These are phyloP conservation scores for Kurtzmaniella quercitrusa DNA, from an alignment of 1,139 yeast species.

Conservation along the genomic window DNA sequence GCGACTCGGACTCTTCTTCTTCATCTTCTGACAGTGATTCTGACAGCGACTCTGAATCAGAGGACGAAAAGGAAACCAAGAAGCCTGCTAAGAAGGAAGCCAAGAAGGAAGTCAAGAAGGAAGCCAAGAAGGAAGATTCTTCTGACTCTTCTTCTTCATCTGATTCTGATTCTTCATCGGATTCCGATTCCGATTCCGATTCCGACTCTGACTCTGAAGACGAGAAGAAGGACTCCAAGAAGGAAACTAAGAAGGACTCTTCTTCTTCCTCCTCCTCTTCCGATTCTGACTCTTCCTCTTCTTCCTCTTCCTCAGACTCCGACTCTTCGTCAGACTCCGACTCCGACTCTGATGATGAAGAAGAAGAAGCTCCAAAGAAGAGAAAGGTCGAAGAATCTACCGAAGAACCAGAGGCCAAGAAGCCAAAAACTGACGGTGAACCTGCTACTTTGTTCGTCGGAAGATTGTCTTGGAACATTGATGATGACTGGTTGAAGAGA, in stretches of 20 bases:
- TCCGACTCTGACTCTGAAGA: constrained; percentile 12
- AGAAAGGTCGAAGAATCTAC: constrained; percentile 34
- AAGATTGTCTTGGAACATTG: constrained; percentile 95
- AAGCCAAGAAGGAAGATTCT: constrained; percentile 22
- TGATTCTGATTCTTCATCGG: constrained; percentile 8
- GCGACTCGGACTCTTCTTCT: constrained; percentile 16
- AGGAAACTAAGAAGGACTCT: constrained; percentile 1
- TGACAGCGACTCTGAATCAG: constrained; percentile 7
- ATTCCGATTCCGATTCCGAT: constrained; percentile 16
- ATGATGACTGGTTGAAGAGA: constrained; percentile 85
- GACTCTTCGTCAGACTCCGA: constrained; percentile 20
- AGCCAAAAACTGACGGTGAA: constrained; percentile 40
- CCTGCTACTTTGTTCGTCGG: constrained; percentile 94
- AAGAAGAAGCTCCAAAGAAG: constrained; percentile 27
- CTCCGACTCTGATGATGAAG: constrained; percentile 26
- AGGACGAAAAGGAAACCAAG: constrained; percentile 14
- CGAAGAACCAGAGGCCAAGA: constrained; percentile 23
- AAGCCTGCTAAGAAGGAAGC: constrained; percentile 14
- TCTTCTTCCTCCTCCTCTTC: constrained; percentile 19
- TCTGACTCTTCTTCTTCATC: constrained; percentile 12
- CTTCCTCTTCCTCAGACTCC: constrained; percentile 9
- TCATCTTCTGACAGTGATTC: constrained; percentile 13
- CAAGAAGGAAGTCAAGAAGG: constrained; percentile 12
- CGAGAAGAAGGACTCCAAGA: constrained; percentile 17
- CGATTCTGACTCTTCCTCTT: constrained; percentile 13